Percentiles rank a stretch among this genome's conserved stretches.
These are phyloP conservation scores for Ceratocystis variospora DNA, from an alignment of 2,329 filamentous ascomycete species.

Conservation along the genomic window DNA sequence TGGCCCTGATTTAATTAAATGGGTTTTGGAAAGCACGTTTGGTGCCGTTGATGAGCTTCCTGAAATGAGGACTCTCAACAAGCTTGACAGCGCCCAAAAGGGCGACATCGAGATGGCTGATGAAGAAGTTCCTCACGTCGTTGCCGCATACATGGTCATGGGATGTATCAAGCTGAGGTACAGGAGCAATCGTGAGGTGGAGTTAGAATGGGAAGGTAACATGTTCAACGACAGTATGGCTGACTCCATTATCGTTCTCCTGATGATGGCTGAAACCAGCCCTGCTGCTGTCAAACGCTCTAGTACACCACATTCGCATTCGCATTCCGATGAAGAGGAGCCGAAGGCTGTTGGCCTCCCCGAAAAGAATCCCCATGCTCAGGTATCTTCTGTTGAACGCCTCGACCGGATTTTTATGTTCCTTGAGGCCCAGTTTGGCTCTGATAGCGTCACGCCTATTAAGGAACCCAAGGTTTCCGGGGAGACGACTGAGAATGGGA, in stretches of 20 bases:
- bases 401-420: slow-evolving; percentile 85
- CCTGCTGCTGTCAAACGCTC: slow-evolving; percentile 80
- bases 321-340: slow-evolving; percentile 29
- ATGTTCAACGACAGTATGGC: slow-evolving; percentile 95
- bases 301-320: slow-evolving; percentile 26
- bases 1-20: slow-evolving; percentile 78
- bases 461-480: slow-evolving; percentile 41
- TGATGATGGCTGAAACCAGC: slow-evolving; percentile 84
- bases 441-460: slow-evolving; percentile 67
- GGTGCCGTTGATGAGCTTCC: slow-evolving; percentile 63
- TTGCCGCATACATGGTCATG: slow-evolving; percentile 62
- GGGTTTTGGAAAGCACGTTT: slow-evolving; percentile 90
- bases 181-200: slow-evolving; percentile 61
- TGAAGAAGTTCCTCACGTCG: slow-evolving; percentile 44
- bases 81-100: slow-evolving; percentile 26
- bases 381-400: slow-evolving; percentile 58
- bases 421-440: slow-evolving; percentile 89
- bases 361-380: slow-evolving; percentile 55
- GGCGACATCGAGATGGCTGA: slow-evolving; percentile 42
- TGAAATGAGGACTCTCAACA: slow-evolving; percentile 34
- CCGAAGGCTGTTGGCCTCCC: slow-evolving; percentile 24
- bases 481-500: slow-evolving; percentile 25
- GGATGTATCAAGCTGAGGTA: slow-evolving; percentile 77
- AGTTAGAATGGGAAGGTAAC: slow-evolving; percentile 95
- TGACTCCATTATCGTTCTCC: slow-evolving; percentile 87